A percentile compares a stretch with the other conserved stretches of the same genome.
phyloP scores from a whole-genome alignment of 768 basidiomycete genomes.

The Mycena indigotica region DNA sequence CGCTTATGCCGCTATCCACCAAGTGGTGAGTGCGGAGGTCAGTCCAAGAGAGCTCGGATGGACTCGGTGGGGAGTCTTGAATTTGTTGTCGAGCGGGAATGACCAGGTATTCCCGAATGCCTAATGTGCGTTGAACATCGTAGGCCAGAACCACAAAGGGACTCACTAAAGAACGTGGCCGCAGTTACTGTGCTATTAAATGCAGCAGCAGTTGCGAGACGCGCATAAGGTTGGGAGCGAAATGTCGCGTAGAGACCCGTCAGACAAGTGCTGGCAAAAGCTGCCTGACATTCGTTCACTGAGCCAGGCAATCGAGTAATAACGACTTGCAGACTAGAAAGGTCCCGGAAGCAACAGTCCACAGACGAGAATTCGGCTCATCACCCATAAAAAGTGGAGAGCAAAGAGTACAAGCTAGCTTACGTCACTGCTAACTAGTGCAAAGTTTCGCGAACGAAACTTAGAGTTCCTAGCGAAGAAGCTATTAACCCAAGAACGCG shows the following conservation, averaged over 20 bases:
- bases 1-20: constrained; percentile 74
- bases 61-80: background rate
- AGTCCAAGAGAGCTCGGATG: constrained; percentile 40
- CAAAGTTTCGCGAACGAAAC: constrained; percentile 72
- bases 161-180: constrained; percentile 78
- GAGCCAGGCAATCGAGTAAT: constrained; percentile 30
- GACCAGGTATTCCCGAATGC: constrained; percentile 74
- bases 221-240: constrained; percentile 46
- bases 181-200: constrained; percentile 74
- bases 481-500: constrained; percentile 75
- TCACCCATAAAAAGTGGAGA: constrained; percentile 9
- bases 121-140: constrained; percentile 38
- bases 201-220: constrained; percentile 61
- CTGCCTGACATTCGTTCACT: constrained; percentile 43
- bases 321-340: constrained; percentile 82
- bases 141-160: background rate
- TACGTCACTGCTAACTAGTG: constrained; percentile 35
- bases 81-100: constrained; percentile 43
- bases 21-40: constrained; percentile 62
- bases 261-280: constrained; percentile 54
- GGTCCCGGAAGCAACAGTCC: constrained; percentile 59
- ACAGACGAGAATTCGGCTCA: constrained; percentile 1
- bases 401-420: background rate
- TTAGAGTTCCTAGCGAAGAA: constrained; percentile 72
- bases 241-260: constrained; percentile 49